Conservation (phyloP, 2,329 filamentous ascomycete genomes). For the Lomentospora prolificans region DNA sequence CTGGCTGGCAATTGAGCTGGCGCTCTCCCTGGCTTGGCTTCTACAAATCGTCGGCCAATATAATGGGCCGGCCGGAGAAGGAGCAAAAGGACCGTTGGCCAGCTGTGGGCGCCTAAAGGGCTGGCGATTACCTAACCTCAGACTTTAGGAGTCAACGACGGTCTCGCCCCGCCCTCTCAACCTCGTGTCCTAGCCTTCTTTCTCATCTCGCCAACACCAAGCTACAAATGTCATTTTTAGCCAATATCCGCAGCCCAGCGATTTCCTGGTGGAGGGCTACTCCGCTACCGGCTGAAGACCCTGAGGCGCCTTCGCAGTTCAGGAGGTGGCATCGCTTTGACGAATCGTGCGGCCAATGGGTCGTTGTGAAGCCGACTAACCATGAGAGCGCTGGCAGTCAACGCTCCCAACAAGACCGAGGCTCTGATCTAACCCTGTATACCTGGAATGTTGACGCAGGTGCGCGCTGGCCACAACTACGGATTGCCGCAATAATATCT, state of each 20-base stretch:
- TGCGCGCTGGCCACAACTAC: conserved; percentile 8
- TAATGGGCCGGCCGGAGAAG: too few relatives aligned
- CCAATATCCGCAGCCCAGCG: background rate
- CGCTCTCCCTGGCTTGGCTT: too few relatives aligned
- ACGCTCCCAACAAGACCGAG: background rate
- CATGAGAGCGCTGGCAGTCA: background rate
- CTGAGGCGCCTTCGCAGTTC: background rate
- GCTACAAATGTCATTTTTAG: background rate
- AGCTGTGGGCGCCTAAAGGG: too few relatives aligned
- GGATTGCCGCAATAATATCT: conserved; percentile 19
- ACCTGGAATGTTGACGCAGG: background rate
- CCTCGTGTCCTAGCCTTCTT: background rate
- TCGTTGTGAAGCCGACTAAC: background rate
- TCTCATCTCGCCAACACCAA: background rate
- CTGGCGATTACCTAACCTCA: background rate
- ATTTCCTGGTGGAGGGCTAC: background rate
- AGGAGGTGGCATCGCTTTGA: background rate
- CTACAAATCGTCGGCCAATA: too few relatives aligned
- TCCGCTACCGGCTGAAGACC: background rate
- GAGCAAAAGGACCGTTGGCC: too few relatives aligned
- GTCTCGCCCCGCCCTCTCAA: background rate
- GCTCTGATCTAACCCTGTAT: background rate
- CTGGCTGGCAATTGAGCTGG: too few relatives aligned
- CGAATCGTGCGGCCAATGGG: background rate
- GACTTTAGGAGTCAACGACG: background rate